Percentiles rank a stretch among this genome's conserved stretches.
These are phyloP conservation scores for Xylariaceae sp. DNA, from an alignment of 2,329 filamentous ascomycete species.

Conservation along the genomic window DNA sequence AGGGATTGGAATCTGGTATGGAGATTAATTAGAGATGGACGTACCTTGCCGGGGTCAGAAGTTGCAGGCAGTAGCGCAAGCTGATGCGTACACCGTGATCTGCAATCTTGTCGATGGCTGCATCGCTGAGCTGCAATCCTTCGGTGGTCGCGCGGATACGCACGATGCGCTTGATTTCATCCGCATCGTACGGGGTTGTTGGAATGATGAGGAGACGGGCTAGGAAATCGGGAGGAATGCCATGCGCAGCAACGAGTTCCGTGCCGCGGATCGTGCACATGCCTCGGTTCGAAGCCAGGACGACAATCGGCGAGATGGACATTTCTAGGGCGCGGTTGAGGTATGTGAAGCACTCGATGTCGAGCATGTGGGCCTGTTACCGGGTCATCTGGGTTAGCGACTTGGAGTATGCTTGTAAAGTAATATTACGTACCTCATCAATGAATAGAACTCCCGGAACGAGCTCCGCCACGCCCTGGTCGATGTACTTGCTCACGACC, in stretches of 20 bases:
- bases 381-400: conserved; percentile 9
- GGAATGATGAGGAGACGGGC: conserved; percentile 93
- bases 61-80: conserved; percentile 85
- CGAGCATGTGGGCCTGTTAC: conserved; percentile 91
- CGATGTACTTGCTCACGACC: conserved; percentile 97
- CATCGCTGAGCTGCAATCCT: conserved; percentile 70
- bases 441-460: conserved; percentile 99
- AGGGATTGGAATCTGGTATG: conserved; percentile 4
- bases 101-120: conserved; percentile 80
- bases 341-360: conserved; percentile 98
- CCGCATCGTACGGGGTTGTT: conserved; percentile 78
- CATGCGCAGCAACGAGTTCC: conserved; percentile 79
- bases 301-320: conserved; percentile 90
- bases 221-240: conserved; percentile 88
- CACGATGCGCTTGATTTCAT: conserved; percentile 92
- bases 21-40: conserved; percentile 19
- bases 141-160: conserved; percentile 78
- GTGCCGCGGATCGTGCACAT: conserved; percentile 89
- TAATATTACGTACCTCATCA: conserved; percentile 66
- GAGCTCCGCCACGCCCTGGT: conserved; percentile 93
- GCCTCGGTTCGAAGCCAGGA: conserved; percentile 94
- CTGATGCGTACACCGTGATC: conserved; percentile 84
- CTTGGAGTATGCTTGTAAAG: neutral
- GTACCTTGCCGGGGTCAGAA: conserved; percentile 77
- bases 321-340: conserved; percentile 97